Evolutionary conservation across 225 moss, liverwort and hornwort genomes (phyloP), one percentile per base, ranked within the genome.

Genomic region (Physcomitrellopsis africana): DNA sequence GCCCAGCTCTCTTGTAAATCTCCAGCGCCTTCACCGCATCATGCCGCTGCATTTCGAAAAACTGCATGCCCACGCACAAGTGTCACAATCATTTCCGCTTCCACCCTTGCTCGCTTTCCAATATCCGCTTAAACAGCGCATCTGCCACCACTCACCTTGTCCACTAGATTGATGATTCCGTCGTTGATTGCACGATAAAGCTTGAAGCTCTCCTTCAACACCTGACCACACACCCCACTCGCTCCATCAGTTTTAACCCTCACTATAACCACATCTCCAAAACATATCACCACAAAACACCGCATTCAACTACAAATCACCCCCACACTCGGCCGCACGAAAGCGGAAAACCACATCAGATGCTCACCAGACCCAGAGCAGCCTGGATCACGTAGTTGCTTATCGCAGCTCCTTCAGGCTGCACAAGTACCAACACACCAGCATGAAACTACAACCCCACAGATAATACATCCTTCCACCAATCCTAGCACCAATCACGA

Each of bases 121-220:
- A 20, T 6, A 70, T 8, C 43, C n/a, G 44, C 59, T 5, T 49
- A 80, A 55, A 23, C 16, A 13, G 45, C 11, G 67, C 19, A 16
- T 53, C 47, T 51, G 0, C 45, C 16, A 70, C 11, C 63, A 74
- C 86, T 79, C 65, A 95, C 99, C 90, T 99, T 99, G 75, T 99
- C 99, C 63, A 99, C n/a, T n/a, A n/a, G n/a, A n/a, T n/a, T n/a
- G n/a, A n/a, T n/a, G n/a, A n/a, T n/a, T n/a, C n/a, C n/a, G 95
- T 95, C 99, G 63, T 99, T 99, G 67, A 95, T 95, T 72, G 99
- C 99, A 70, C 95, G 92, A 76, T 99, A 95, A 13, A 99, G 87
- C 87, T 99, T 99, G 79, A 95, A 95, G 68, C 99, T 99, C 85
- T 99, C 99, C 82, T 99, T 99, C 82, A 99, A 86, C 4, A 99